These are phyloP conservation scores for Myxozyma lipomycoides DNA, from an alignment of 805 yeast genomes.

Conservation along the genomic window DNA sequence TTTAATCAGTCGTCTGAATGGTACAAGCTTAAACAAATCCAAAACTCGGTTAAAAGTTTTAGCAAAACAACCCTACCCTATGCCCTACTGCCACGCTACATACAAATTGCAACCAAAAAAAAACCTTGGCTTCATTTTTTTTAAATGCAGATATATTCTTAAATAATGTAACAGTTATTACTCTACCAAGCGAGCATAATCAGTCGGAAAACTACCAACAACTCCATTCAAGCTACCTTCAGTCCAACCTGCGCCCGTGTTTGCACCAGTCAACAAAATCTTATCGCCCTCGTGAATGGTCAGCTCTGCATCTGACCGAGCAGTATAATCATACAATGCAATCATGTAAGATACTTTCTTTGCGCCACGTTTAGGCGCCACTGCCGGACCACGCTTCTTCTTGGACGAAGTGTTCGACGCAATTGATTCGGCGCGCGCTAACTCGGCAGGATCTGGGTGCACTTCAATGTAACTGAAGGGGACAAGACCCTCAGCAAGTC, in stretches of 20 bases:
- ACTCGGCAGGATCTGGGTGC: slow-evolving; percentile 11
- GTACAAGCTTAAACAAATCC: too few species aligned
- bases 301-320: slow-evolving; percentile 78
- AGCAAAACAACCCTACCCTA: too few species aligned
- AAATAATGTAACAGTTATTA: background rate
- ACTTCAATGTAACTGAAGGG: slow-evolving; percentile 73
- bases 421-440: slow-evolving; percentile 22
- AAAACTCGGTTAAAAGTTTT: too few species aligned
- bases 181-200: slow-evolving; percentile 24
- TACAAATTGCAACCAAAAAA: too few species aligned
- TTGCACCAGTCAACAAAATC: slow-evolving; percentile 58
- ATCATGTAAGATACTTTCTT: slow-evolving; percentile 58
- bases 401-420: slow-evolving; percentile 33
- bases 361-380: slow-evolving; percentile 73
- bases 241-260: slow-evolving; percentile 90
- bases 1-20: too few species aligned
- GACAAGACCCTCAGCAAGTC: slow-evolving; percentile 65
- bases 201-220: slow-evolving; percentile 32
- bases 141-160: too few species aligned
- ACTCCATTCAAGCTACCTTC: slow-evolving; percentile 50
- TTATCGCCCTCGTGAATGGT: slow-evolving; percentile 68
- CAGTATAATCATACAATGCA: slow-evolving; percentile 71
- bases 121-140: too few species aligned
- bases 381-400: slow-evolving; percentile 55
- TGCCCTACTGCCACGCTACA: too few species aligned